phyloP scores from a whole-genome alignment of 139 green algal species.

The Raphidocelis subcapitata region DNA sequence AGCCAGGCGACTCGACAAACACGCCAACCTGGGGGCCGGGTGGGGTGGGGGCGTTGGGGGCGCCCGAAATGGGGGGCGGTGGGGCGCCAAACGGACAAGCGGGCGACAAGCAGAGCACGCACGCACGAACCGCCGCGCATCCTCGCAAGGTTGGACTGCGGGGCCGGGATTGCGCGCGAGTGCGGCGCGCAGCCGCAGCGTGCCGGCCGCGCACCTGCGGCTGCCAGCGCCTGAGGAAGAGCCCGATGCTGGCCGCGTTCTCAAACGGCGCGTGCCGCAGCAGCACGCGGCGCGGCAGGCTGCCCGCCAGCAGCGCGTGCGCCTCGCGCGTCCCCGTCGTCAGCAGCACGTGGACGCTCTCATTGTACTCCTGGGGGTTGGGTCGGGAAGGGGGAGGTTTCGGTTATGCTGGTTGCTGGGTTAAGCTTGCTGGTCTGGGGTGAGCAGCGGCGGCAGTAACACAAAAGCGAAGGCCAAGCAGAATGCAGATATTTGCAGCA shows the following conservation, averaged over 20 bases:
- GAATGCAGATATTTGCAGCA: neutral
- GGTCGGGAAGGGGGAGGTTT: neutral
- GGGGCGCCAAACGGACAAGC: no score
- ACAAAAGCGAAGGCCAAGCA: neutral
- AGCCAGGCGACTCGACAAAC: slow-evolving; percentile 42
- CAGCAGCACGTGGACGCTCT: slow-evolving; percentile 46
- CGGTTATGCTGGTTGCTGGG: no score
- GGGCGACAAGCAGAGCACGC: no score
- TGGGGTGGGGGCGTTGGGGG: no score
- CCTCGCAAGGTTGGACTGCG: no score
- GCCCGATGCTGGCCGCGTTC: slow-evolving; percentile 32
- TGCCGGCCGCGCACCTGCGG: slow-evolving; percentile 29
- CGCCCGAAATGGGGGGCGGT: no score
- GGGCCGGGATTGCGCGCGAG: no score
- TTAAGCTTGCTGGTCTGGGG: no score
- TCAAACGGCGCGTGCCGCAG: slow-evolving; percentile 56
- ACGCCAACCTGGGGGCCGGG: neutral
- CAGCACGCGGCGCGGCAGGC: slow-evolving; percentile 35
- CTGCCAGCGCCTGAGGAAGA: slow-evolving; percentile 50
- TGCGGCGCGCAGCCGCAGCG: no score
- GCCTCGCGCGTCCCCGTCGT: slow-evolving; percentile 31
- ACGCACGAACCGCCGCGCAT: no score
- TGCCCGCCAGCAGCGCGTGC: slow-evolving; percentile 26
- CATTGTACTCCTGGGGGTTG: slow-evolving; percentile 58
- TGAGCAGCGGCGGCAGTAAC: neutral